Evolutionary conservation across 164 flowering plant genomes (phyloP), one percentile per base, ranked within the genome.

Genomic region (Hamamelis virginiana): DNA sequence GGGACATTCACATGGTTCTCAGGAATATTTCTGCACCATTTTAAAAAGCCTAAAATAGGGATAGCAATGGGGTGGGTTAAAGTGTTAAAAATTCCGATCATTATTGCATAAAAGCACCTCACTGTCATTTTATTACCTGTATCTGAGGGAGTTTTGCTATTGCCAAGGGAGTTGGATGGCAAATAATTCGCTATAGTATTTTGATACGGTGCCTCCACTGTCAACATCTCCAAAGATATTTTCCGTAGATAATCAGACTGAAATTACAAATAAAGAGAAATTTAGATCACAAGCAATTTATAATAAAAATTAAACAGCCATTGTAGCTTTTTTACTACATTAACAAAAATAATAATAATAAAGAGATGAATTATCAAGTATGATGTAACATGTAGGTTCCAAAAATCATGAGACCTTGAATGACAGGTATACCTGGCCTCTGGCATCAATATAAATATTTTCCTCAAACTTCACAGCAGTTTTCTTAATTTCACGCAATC

Each of bases 181-280:
- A 76, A 43, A 44, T 74, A n/a, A 74, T 73, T 78, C 19, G 79
- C n/a, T n/a, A n/a, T n/a, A n/a, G n/a, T 0, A 59, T 43, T 68
- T 67, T 85, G 87, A 76, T 85, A 71, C 67, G 84, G 84, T 18
- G 74, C 73, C 77, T 90, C 96, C 87, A 90, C 80, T 19, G 89
- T 68, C 55, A 87, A 77, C 90, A 91, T 86, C 84, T 87, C 87
- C 73, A 82, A 23, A 59, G 90, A 83, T 75, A 90, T 90, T n/a
- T n/a, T n/a, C n/a, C n/a, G n/a, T n/a, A n/a, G n/a, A n/a, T n/a
- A n/a, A n/a, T n/a, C n/a, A n/a, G 82, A 62, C 92, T 89, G 82
- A 53, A 75, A 76, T 60, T 9, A 14, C 16, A 18, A 26, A 57
- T 13, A 13, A 27, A 41, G 27, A 15, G 51, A 58, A n/a, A 48